phyloP scores from a whole-genome alignment of 1,284 basidiomycete species.

The Fomes fomentarius region DNA sequence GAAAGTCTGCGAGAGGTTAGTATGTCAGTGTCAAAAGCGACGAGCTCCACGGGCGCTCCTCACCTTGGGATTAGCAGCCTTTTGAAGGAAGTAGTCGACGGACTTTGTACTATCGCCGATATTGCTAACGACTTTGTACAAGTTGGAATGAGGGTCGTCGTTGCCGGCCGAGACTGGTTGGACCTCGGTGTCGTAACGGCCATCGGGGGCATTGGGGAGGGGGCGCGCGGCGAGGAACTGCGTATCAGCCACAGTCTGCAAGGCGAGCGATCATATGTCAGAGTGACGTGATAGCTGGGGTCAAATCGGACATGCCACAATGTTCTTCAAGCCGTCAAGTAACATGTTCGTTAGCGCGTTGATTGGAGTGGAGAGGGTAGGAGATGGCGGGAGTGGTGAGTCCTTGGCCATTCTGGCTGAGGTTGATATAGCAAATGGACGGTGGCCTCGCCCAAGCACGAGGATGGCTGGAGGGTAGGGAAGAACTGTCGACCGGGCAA shows the following conservation, averaged over 20 bases:
- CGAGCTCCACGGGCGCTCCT: too few relatives aligned
- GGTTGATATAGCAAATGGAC: constrained; percentile 14
- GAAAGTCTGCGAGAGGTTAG: constrained; percentile 16
- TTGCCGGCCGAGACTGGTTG: constrained; percentile 22
- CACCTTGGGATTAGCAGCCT: constrained; percentile 12
- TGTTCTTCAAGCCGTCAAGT: constrained; percentile 10
- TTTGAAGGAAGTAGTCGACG: constrained; percentile 18
- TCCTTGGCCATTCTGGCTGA: too few relatives aligned
- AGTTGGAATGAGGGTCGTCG: constrained; percentile 17
- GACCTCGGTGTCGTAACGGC: constrained; percentile 31
- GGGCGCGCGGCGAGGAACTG: constrained; percentile 24
- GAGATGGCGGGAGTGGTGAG: not conserved
- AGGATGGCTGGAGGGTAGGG: constrained; percentile 6
- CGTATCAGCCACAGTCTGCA: constrained; percentile 26
- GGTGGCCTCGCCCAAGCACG: constrained; percentile 14
- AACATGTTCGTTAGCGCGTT: constrained; percentile 5
- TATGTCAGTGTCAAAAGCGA: too few relatives aligned
- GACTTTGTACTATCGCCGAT: constrained; percentile 19
- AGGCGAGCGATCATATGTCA: not conserved
- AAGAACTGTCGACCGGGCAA: constrained; percentile 13
- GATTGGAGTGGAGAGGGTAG: not conserved
- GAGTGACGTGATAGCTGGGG: too few relatives aligned
- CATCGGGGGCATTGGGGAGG: constrained; percentile 28
- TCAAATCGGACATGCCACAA: constrained; percentile 11
- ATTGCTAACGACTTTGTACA: constrained; percentile 20